A percentile compares a stretch with the other conserved stretches of the same genome.
These are phyloP conservation scores for Pseudotulostoma volvatum DNA, from an alignment of 495 filamentous ascomycete species.

Conservation along the genomic window DNA sequence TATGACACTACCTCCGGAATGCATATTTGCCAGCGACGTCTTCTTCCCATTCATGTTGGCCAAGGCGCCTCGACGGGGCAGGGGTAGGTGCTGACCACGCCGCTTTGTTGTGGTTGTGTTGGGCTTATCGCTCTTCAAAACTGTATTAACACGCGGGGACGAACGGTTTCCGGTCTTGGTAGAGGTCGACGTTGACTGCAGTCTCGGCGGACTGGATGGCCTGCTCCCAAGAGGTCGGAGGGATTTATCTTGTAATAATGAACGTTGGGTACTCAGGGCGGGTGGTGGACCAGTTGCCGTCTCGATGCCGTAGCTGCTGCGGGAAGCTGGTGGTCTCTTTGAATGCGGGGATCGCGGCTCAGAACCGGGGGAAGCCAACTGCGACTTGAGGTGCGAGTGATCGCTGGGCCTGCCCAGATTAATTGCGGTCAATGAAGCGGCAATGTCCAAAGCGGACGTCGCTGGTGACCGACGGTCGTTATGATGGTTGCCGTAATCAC, in stretches of 20 bases:
- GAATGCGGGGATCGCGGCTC: not conserved
- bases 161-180: not conserved
- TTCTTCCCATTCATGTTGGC: not conserved
- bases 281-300: conserved; percentile 28
- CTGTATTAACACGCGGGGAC: conserved; percentile 4
- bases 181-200: conserved; percentile 1
- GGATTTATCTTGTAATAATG: conserved; percentile 11
- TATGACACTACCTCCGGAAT: conserved; percentile 18
- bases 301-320: conserved; percentile 27
- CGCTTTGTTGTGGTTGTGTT: conserved; percentile 10
- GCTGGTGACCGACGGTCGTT: not conserved
- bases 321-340: conserved; percentile 23
- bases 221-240: conserved; percentile 2
- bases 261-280: conserved; percentile 26
- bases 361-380: not conserved
- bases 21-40: conserved; percentile 17
- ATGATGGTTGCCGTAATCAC: not conserved
- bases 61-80: not conserved
- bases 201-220: conserved; percentile 1
- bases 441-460: not conserved
- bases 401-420: not conserved
- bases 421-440: not conserved
- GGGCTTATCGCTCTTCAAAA: conserved; percentile 5
- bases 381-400: not conserved
- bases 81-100: not conserved